Percentiles rank a stretch among this genome's conserved stretches.
phyloP scores from a whole-genome alignment of 225 moss, liverwort and hornwort species.

The Ulota crispa region DNA sequence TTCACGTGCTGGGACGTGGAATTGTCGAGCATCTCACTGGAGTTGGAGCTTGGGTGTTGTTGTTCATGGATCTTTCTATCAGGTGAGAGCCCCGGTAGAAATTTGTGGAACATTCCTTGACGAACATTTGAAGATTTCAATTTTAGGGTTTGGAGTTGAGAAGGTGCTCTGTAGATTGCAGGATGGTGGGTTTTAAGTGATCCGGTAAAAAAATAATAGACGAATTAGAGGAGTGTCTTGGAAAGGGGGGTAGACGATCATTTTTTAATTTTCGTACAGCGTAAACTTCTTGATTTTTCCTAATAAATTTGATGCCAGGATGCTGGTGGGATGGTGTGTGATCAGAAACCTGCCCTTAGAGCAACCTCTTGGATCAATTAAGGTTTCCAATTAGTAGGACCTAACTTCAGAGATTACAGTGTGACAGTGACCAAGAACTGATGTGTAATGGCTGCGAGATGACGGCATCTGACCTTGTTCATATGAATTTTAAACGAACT shows the following conservation, averaged over 20 bases:
- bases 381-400: background rate
- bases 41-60: background rate
- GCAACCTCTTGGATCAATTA: background rate
- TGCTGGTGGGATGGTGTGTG: background rate
- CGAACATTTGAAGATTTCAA: background rate
- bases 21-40: background rate
- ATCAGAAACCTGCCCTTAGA: background rate
- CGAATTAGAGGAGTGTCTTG: background rate
- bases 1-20: background rate
- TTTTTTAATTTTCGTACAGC: background rate
- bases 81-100: background rate
- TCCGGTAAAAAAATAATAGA: background rate
- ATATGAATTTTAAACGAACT: constrained; percentile 71
- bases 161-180: background rate
- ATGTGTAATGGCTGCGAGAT: background rate
- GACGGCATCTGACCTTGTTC: constrained; percentile 46
- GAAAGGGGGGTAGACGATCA: background rate
- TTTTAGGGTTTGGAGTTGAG: constrained; percentile 7
- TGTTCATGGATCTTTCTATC: background rate
- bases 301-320: background rate
- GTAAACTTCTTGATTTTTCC: background rate
- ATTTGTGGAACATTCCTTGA: background rate
- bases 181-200: background rate
- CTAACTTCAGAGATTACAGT: background rate
- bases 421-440: background rate